Evolutionary conservation across 2,329 filamentous ascomycete species (phyloP).

Genomic region (Pseudocercospora pini-densiflorae): DNA sequence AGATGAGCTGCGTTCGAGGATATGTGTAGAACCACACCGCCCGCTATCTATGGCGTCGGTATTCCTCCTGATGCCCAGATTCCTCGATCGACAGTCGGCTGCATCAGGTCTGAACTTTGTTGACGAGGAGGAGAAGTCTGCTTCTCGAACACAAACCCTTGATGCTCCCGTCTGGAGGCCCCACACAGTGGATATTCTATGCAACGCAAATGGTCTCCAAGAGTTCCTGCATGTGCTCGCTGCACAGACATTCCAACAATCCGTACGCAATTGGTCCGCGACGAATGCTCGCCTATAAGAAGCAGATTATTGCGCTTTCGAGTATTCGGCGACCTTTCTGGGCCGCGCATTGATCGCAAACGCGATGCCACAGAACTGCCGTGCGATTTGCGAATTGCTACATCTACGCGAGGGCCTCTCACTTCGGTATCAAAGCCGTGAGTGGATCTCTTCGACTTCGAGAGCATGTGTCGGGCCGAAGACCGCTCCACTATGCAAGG

Average conservation of each 20-base stretch:
- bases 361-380: neutral
- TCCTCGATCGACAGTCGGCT: constrained; percentile 1
- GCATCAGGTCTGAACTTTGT: constrained; percentile 1
- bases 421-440: constrained; percentile 2
- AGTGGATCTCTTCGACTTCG: neutral
- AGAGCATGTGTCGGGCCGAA: neutral
- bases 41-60: neutral
- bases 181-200: neutral
- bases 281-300: constrained; percentile 1
- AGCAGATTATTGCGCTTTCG: neutral
- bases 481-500: neutral
- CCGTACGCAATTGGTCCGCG: neutral
- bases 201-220: neutral
- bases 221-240: neutral
- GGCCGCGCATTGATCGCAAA: neutral
- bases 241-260: neutral
- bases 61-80: neutral
- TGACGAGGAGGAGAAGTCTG: neutral
- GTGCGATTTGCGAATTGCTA: neutral
- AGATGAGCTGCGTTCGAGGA: neutral
- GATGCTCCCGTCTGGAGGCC: neutral
- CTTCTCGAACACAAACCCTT: neutral
- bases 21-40: neutral
- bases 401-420: neutral
- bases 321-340: neutral